Base-by-base conservation (phyloP, 768 basidiomycete species). In the Mycena polygramma region DNA sequence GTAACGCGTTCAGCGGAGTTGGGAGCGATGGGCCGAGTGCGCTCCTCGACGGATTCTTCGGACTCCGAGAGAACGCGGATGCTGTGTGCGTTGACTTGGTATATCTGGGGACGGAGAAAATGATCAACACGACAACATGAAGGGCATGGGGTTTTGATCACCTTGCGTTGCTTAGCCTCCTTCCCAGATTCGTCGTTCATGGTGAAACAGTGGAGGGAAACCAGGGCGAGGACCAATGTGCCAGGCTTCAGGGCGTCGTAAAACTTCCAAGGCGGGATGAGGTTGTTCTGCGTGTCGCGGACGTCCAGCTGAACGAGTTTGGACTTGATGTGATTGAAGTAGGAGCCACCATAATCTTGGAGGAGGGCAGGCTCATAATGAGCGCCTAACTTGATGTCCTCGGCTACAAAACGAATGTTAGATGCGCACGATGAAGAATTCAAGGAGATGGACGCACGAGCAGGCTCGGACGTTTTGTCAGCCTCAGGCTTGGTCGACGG, bases 261-360 rank as follows among this genome's bases (percentile, higher is more conserved):
- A 15, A 48, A n/a, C 5, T 49, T 49, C 59, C 59, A 61, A 13
- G 59, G 30, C 20, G 59, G 46, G 8, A 61, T 61, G 3, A 61
- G 45, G 11, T n/a, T 61, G 59, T 61, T 61, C 24, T 61, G 10
- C 4, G 9, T 39, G 24, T 49, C 46, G 13, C 59, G 59, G 26
- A 48, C 35, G 36, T 55, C 54, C 0, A 55, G 54, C 36, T 55
- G 54, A 7, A 20, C 17, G 11, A 55, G 36, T 17, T 20, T 61
- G 26, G 46, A 45, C 1, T 36, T 61, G 26, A 7, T 37, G 4
- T 35, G 26, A 2, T 36, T 15, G 46, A 61, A 61, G 20, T 11
- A 36, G 4, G 30, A 43, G 46, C 59, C 59, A 7, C 59, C 26
- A 22, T 20, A 61, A 30, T 61, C 59, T 30, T 48, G 30, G 7